phyloP scores from a whole-genome alignment of 2,329 filamentous ascomycete species.

The Clonostachys sp. region DNA sequence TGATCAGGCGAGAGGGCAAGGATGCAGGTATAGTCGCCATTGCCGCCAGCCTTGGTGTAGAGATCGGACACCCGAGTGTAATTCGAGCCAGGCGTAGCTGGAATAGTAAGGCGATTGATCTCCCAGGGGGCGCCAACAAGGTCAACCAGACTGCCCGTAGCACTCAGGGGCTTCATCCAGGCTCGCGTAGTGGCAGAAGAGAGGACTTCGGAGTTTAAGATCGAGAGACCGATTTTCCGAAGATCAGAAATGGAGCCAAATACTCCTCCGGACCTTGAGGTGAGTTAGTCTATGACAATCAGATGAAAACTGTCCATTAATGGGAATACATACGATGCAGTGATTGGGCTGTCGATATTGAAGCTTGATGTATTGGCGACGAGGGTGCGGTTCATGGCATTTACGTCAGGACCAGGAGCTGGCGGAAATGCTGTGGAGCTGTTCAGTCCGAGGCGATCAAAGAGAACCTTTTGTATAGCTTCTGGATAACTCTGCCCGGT shows the following conservation, averaged over 20 bases:
- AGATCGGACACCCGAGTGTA: slow-evolving; percentile 19
- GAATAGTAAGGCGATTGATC: slow-evolving; percentile 8
- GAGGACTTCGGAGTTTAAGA: slow-evolving; percentile 9
- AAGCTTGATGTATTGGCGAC: background rate
- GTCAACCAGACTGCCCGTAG: slow-evolving; percentile 5
- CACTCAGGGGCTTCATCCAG: slow-evolving; percentile 10
- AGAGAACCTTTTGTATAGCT: background rate
- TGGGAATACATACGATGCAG: background rate
- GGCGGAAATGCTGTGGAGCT: slow-evolving; percentile 1
- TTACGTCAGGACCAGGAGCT: background rate
- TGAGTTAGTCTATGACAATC: background rate
- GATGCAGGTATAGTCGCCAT: slow-evolving; percentile 15
- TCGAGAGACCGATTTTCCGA: slow-evolving; percentile 8
- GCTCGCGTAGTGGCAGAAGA: slow-evolving; percentile 1
- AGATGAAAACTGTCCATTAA: background rate
- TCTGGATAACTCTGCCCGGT: background rate
- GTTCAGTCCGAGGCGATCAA: slow-evolving; percentile 3
- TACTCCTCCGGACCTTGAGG: slow-evolving; percentile 7
- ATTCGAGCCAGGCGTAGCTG: slow-evolving; percentile 5
- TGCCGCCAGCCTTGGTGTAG: slow-evolving; percentile 15
- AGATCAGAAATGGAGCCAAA: slow-evolving; percentile 5
- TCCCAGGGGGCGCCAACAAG: slow-evolving; percentile 12
- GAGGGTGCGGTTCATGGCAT: background rate
- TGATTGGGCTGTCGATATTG: background rate
- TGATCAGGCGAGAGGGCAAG: slow-evolving; percentile 13